Evolutionary conservation across 1,284 basidiomycete genomes (phyloP), one percentile per base, ranked within the genome.

Genomic region (Papiliotrema nemorosa): DNA sequence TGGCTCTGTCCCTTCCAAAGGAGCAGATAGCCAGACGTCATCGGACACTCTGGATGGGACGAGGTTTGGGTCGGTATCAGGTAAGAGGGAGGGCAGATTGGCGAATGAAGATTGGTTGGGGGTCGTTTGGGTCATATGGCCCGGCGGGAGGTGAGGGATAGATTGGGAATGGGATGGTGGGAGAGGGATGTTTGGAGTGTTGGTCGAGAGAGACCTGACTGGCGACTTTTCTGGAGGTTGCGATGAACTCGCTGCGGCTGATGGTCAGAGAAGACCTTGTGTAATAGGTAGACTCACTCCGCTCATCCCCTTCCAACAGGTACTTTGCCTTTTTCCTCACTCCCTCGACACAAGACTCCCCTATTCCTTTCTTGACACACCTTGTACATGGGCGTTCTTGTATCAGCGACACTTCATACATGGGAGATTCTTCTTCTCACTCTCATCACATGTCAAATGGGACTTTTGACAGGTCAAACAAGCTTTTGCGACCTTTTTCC

Each of bases 311-410:
- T 70, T 94, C 90, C 57, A 92, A 78, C 16, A 96, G 81, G 73
- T 97, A 98, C 72, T 98, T 98, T 22, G 94, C 94, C 76, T 97
- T 97, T 78, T 98, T 98, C 60, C 94, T 82, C 59, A 90, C 87
- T 0, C 94, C 94, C 69, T 98, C 94, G 34, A 86, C 86, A 69
- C 94, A 98, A 54, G 84, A 86, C 52, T 84, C 83, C 5, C 85
- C 86, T 63, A 94, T 85, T 16, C 91, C 91, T 58, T 94, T 92
- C 76, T 94, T 97, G 47, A 91, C 81, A 70, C 94, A 98, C 42
- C 94, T 84, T 62, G 88, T 86, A 76, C 94, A 98, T 24, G 94
- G 94, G 50, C 94, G 86, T 52, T 88, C 91, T 96, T 42, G 49
- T 16, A 26, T 56, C 38, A 55, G 52, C 33, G 5, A 12, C 9